phyloP scores from a whole-genome alignment of 441 rosid genomes.

The Capsella rubella region DNA sequence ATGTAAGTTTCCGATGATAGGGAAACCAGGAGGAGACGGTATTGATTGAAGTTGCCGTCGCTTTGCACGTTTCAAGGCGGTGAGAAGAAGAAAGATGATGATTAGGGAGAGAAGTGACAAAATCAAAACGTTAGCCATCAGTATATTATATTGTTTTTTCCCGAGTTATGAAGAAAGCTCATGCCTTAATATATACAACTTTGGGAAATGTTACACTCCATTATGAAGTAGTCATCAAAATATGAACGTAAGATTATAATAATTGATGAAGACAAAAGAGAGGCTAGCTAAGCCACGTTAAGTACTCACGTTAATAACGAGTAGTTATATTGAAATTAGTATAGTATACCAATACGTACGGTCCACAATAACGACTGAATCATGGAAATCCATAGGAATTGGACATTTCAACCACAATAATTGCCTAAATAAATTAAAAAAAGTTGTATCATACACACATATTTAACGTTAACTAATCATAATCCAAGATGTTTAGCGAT shows the following conservation, averaged over 20 bases:
- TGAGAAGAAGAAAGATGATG: background rate
- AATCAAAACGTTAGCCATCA: conserved; percentile 4
- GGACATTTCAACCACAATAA: background rate
- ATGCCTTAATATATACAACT: background rate
- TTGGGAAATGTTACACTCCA: background rate
- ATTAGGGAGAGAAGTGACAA: background rate
- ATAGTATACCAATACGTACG: background rate
- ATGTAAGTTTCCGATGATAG: conserved; percentile 63
- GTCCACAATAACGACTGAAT: background rate
- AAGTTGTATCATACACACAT: background rate
- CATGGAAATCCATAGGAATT: background rate
- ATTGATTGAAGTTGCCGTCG: background rate
- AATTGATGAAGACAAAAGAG: background rate
- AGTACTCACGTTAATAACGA: background rate
- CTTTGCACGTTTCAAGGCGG: background rate
- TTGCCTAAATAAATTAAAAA: background rate
- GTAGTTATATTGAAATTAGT: too few relatives aligned
- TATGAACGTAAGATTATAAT: background rate
- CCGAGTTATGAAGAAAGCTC: background rate
- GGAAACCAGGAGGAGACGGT: conserved; percentile 57
- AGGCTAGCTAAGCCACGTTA: background rate
- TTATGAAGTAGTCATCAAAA: background rate
- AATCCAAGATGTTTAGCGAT: background rate
- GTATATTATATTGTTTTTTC: background rate
- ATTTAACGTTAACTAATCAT: background rate